Base-by-base conservation (phyloP, 495 filamentous ascomycete genomes). In the Astrocystis sublimbata region DNA sequence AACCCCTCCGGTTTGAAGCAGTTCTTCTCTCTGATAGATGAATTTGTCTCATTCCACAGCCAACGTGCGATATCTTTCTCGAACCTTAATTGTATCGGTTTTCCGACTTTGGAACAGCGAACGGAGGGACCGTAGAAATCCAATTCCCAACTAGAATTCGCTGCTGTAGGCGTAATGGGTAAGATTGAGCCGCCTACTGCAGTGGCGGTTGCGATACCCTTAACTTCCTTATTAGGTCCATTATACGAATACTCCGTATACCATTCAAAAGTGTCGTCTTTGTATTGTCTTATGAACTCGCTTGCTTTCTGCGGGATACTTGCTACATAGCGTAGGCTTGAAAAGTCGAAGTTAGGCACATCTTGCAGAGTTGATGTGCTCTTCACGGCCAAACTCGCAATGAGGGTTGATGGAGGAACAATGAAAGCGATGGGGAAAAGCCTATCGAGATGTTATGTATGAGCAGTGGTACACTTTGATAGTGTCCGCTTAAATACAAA, bases 61-160 rank as follows among this genome's bases (percentile, higher is more conserved):
- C 21, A 38, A 2, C 8, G 4, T 15, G 19, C 46, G 17, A 50
- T 50, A n/a, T 50, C 33, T 4, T 8, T 24, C 19, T 50, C 46
- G 8, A 50, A 24, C 24, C 33, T 9, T 24, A 8, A 30, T 15
- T 28, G 9, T 26, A 50, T 4, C 15, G 12, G 30, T 12, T 50
- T n/a, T 5, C 33, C 13, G 24, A 50, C 33, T 30, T 12, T 12
- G 3, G 24, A 24, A 28, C 46, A 50, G 46, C n/a, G 30, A 1
- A 50, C 24, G 9, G 46, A 50, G 7, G 46, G 46, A 8, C 46
- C 46, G 46, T 50, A 50, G 46, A 50, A 50, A 50, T 50, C 46
- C 8, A 50, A 31, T 15, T 24, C 24, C 46, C 46, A 50, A 12
- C 46, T 50, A 12, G 46, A 31, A 15, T 50, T 50, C 3, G 13